These are phyloP conservation scores for Azolla pinnata DNA, from an alignment of 75 land plant genomes.

Conservation along the genomic window DNA sequence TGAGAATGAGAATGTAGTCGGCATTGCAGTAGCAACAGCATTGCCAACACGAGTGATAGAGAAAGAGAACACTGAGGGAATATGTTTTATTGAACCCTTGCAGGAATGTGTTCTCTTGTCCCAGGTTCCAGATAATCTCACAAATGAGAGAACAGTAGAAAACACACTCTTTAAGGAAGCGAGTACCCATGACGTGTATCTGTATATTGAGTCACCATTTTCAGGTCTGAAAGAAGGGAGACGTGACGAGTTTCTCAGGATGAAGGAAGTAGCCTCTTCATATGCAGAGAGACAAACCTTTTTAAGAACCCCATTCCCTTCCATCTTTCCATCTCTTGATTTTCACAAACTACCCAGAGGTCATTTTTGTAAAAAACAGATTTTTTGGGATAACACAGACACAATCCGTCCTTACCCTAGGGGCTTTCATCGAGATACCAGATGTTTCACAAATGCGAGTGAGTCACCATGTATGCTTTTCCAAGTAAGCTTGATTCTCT, in stretches of 20 bases:
- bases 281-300: neutral
- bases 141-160: too few species aligned
- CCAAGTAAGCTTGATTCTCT: conserved; percentile 11
- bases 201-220: too few species aligned
- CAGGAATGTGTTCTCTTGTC: too few species aligned
- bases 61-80: too few species aligned
- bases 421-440: neutral
- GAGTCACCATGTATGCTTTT: conserved; percentile 12
- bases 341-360: neutral
- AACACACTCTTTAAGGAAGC: too few species aligned
- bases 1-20: too few species aligned
- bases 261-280: neutral
- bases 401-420: neutral
- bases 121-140: too few species aligned
- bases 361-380: conserved; percentile 4
- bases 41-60: too few species aligned
- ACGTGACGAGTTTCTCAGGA: neutral
- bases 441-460: neutral
- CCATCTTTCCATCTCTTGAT: neutral
- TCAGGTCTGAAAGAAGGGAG: too few species aligned
- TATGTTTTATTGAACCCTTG: too few species aligned
- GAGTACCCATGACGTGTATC: too few species aligned
- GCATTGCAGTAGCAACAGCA: too few species aligned
- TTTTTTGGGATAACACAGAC: conserved; percentile 1
- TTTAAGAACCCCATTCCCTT: conserved; percentile 1